Conservation (phyloP, 768 basidiomycete species). For the Porphyrellus cyaneotinctus region DNA sequence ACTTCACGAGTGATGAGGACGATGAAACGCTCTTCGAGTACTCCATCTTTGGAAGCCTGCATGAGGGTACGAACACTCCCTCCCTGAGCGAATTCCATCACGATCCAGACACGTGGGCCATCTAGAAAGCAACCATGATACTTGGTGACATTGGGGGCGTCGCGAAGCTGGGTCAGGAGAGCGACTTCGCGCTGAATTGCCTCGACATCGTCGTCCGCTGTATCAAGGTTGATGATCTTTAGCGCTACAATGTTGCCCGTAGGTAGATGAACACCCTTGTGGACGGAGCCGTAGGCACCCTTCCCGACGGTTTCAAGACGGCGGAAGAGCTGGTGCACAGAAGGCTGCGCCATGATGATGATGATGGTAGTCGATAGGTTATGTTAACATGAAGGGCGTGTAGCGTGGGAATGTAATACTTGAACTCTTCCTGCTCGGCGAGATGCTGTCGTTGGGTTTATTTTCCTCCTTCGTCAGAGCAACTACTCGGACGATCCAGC, state of each 20-base stretch:
- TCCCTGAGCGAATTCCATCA: conserved; percentile 96
- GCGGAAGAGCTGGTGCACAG: conserved; percentile 76
- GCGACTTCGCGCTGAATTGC: conserved; percentile 97
- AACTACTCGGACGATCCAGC: conserved; percentile 19
- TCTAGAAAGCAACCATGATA: conserved; percentile 97
- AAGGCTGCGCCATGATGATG: conserved; percentile 42
- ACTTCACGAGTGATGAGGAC: conserved; percentile 88
- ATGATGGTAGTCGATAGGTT: neutral
- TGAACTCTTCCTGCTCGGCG: neutral
- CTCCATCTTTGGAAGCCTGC: conserved; percentile 73
- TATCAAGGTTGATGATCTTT: conserved; percentile 99
- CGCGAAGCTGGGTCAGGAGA: conserved; percentile 83
- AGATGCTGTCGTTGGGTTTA: conserved; percentile 13
- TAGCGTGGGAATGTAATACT: conserved; percentile 19
- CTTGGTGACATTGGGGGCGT: conserved; percentile 86
- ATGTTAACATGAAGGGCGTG: neutral
- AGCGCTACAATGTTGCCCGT: conserved; percentile 90
- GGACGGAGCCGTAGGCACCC: conserved; percentile 94
- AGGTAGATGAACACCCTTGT: conserved; percentile 81
- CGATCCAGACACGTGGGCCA: conserved; percentile 96
- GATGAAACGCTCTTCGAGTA: conserved; percentile 86
- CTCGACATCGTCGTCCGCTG: conserved; percentile 90
- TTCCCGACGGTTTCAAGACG: conserved; percentile 92
- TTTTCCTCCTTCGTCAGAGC: conserved; percentile 24
- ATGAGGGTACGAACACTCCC: conserved; percentile 92